These are phyloP conservation scores for Perilla frutescens DNA, from an alignment of 257 asterid genomes.

Conservation along the genomic window DNA sequence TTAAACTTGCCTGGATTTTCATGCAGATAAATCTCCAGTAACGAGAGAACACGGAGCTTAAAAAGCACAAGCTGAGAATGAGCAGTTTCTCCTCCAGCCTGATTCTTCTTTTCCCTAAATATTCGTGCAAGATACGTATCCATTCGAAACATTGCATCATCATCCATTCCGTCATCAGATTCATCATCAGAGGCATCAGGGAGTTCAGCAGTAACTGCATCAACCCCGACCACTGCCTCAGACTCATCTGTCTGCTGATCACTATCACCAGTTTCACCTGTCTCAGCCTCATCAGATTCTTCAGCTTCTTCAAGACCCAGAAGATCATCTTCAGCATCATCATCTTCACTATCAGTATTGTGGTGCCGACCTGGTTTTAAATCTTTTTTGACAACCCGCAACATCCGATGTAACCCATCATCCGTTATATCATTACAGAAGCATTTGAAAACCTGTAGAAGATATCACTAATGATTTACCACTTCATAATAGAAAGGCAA, in stretches of 20 bases:
- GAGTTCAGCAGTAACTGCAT: conserved; percentile 49
- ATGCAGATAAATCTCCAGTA: conserved; percentile 90
- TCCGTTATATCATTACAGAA: conserved; percentile 73
- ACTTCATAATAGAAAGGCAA: conserved; percentile 6
- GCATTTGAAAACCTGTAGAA: conserved; percentile 76
- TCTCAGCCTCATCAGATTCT: conserved; percentile 86
- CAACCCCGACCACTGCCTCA: conserved; percentile 64
- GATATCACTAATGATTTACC: conserved; percentile 25
- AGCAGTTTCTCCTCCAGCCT: conserved; percentile 89
- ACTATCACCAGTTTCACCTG: conserved; percentile 76
- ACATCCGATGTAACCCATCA: conserved; percentile 82
- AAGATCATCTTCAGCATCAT: conserved; percentile 71
- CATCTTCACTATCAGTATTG: conserved; percentile 67
- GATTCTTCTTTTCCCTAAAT: conserved; percentile 77
- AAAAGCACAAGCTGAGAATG: conserved; percentile 97
- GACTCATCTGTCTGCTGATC: conserved; percentile 85
- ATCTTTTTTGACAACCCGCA: conserved; percentile 86
- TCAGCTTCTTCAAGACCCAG: conserved; percentile 87
- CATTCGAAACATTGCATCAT: conserved; percentile 93
- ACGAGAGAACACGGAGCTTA: conserved; percentile 92
- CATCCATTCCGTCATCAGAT: conserved; percentile 93
- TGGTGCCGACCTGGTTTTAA: conserved; percentile 89
- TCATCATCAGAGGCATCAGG: conserved; percentile 81
- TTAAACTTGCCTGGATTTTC: conserved; percentile 91
- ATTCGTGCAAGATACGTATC: conserved; percentile 73